Conservation (phyloP, 345 rosid genomes). For the Anastatica hierochuntica region DNA sequence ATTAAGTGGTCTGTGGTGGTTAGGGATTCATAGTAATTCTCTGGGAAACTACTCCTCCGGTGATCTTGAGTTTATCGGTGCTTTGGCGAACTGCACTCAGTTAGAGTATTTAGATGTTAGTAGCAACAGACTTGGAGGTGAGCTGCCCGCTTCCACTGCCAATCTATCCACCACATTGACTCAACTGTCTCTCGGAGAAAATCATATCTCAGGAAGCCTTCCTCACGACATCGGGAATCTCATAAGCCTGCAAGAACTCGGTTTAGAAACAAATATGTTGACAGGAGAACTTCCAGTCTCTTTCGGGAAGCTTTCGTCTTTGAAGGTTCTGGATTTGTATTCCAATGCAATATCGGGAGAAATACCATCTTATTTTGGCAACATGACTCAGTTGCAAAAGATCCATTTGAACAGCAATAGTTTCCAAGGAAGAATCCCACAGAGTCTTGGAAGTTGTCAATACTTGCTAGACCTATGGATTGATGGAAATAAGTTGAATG, state of each 20-base stretch:
- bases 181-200: conserved; percentile 7
- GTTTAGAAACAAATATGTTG: conserved; percentile 14
- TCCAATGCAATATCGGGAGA: conserved; percentile 24
- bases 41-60: background rate
- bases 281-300: conserved; percentile 21
- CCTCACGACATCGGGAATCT: conserved; percentile 17
- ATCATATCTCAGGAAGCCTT: conserved; percentile 16
- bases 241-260: conserved; percentile 6
- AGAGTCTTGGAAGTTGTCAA: conserved; percentile 23
- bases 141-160: conserved; percentile 16
- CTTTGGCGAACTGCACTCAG: conserved; percentile 12
- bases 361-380: conserved; percentile 36
- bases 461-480: conserved; percentile 24
- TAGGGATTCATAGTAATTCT: background rate
- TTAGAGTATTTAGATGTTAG: conserved; percentile 14
- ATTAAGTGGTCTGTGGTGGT: conserved; percentile 7
- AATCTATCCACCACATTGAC: conserved; percentile 21
- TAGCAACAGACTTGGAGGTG: conserved; percentile 18
- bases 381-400: conserved; percentile 27
- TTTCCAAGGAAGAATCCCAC: conserved; percentile 33
- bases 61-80: conserved; percentile 14
- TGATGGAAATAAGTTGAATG: conserved; percentile 16
- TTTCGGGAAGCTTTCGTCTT: conserved; percentile 5
- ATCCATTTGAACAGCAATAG: conserved; percentile 18
- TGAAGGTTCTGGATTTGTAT: conserved; percentile 16